Evolutionary conservation across 192 early-diverging fungal genomes (phyloP).

Genomic region (Chytriomyces confervae): DNA sequence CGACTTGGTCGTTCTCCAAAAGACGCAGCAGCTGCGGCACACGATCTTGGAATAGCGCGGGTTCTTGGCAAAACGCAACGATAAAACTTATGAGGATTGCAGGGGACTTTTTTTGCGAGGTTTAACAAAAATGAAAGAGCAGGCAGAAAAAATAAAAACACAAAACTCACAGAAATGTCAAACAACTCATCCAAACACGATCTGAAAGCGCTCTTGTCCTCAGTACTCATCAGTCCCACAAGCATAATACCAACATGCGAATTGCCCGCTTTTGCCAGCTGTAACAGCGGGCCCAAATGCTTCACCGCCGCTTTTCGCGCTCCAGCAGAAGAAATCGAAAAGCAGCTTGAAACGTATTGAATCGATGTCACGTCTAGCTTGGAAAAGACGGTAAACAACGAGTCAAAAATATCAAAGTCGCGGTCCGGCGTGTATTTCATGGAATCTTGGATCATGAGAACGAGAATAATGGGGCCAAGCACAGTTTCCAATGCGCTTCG

Average conservation of each 20-base stretch:
- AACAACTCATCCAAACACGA: not conserved
- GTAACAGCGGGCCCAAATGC: not conserved
- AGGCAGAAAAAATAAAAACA: not conserved
- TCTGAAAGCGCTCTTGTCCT: not conserved
- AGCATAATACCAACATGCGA: not conserved
- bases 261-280: not conserved
- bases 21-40: not conserved
- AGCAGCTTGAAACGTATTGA: not conserved
- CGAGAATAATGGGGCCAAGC: not conserved
- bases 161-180: not conserved
- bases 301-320: not conserved
- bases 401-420: not conserved
- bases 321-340: not conserved
- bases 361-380: not conserved
- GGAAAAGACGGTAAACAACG: not conserved
- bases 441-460: not conserved
- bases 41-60: not conserved
- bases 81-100: not conserved
- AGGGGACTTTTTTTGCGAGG: not conserved
- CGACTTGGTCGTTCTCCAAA: not conserved
- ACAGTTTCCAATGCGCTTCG: not conserved
- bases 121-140: not conserved
- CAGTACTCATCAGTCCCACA: not conserved
- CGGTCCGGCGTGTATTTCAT: not conserved
- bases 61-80: not conserved